Percentiles rank a stretch among this genome's conserved stretches.
Conservation (phyloP, 129 eudicot genomes). For the Flaveria robusta region DNA sequence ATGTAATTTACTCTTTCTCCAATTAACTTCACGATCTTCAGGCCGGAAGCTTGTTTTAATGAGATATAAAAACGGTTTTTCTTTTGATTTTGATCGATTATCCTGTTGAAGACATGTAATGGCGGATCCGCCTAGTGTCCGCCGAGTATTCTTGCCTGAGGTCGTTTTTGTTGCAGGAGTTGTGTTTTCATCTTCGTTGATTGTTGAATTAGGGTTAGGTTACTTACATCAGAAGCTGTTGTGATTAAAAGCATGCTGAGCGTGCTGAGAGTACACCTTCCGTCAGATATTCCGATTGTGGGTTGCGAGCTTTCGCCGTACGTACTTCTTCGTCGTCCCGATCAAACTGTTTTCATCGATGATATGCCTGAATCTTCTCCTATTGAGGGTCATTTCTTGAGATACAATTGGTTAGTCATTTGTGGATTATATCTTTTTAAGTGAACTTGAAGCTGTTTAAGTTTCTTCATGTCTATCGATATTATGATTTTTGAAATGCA, state of each 20-base stretch:
- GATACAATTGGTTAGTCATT: constrained; percentile 71
- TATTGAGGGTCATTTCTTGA: constrained; percentile 75
- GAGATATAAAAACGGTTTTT: not conserved
- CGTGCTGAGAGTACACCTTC: too few relatives aligned
- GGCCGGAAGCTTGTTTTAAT: not conserved
- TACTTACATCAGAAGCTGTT: not conserved
- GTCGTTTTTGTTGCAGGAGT: constrained; percentile 6
- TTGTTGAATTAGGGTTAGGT: constrained; percentile 38
- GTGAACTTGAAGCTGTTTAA: not conserved
- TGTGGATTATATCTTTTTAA: not conserved
- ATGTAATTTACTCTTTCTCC: too few relatives aligned
- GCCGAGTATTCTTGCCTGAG: constrained; percentile 36
- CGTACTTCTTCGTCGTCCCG: constrained; percentile 59
- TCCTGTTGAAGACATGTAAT: constrained; percentile 51
- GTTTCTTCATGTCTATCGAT: constrained; percentile 7
- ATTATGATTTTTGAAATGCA: too few relatives aligned
- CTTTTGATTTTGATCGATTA: not conserved
- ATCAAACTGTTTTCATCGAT: constrained; percentile 48
- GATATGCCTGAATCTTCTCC: constrained; percentile 66
- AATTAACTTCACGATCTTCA: constrained; percentile 22
- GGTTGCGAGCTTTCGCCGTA: too few relatives aligned
- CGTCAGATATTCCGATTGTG: too few relatives aligned
- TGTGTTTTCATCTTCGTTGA: constrained; percentile 21
- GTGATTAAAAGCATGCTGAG: too few relatives aligned
- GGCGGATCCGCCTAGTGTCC: constrained; percentile 81